These are phyloP conservation scores for Diutina rugosa DNA, from an alignment of 1,139 yeast genomes.

Conservation along the genomic window DNA sequence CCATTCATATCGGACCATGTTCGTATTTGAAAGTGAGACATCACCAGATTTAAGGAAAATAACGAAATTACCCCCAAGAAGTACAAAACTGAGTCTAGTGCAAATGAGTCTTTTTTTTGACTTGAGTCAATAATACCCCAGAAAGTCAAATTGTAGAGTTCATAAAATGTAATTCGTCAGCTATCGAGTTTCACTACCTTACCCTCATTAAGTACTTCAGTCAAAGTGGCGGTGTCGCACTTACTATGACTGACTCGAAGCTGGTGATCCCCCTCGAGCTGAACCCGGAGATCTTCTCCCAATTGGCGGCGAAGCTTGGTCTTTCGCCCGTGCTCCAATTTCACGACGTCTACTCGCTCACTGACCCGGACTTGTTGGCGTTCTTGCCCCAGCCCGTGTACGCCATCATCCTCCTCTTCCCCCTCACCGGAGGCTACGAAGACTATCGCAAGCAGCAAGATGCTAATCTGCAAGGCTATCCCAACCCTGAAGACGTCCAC, in stretches of 20 bases:
- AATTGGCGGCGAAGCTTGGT: constrained; percentile 57
- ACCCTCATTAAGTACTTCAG: background rate
- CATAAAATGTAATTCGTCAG: no score
- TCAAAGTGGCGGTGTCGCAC: no score
- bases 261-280: constrained; percentile 78
- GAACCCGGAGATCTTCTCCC: constrained; percentile 76
- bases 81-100: no score
- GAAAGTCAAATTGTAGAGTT: no score
- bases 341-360: constrained; percentile 73
- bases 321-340: constrained; percentile 47
- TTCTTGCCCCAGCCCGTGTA: constrained; percentile 74
- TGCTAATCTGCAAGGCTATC: constrained; percentile 4
- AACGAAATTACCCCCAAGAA: no score
- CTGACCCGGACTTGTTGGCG: constrained; percentile 65
- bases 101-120: no score
- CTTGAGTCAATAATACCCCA: no score
- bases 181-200: no score
- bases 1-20: no score
- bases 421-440: constrained; percentile 57
- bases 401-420: constrained; percentile 70
- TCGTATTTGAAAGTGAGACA: no score
- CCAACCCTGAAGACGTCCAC: constrained; percentile 15
- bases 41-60: no score
- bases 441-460: constrained; percentile 27
- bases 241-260: background rate